Base-by-base conservation (phyloP, 495 filamentous ascomycete species). In the Penicillium longicatenatum region DNA sequence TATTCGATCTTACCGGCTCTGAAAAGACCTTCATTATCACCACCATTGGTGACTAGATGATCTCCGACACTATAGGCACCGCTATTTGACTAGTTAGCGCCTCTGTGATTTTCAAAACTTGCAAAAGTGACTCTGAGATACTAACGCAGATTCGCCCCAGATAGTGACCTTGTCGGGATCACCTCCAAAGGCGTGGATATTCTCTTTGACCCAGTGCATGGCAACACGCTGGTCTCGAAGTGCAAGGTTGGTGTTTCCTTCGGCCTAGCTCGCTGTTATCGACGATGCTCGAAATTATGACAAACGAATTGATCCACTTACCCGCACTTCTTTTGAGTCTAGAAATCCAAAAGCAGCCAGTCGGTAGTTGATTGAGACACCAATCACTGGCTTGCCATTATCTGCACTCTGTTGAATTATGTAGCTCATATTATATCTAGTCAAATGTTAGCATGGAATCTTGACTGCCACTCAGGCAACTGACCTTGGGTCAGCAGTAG, bases 301-400 rank as follows among this genome's bases (percentile, higher is more conserved):
- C 11, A 19, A 30, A 49, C n/a, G 10, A 51, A 2, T 41, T 11
- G 3, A 41, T 35, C 31, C 4, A 51, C 59, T 46, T 59, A 75
- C 80, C 41, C 72, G 66, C 43, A 75, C 67, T 63, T 75, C 72
- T 48, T 70, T 53, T 9, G 72, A 75, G 5, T 89, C 87, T 8
- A 92, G 70, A 54, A 90, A 91, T 1, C 89, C 89, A 72, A 84
- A 89, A 0, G 86, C 74, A 0, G 88, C 86, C 24, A 92, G 79
- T 7, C 89, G 84, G 59, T 91, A 91, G 61, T 91, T 92, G 69
- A 92, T 86, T 59, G 84, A 86, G 8, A 93, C 84, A 26, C 89
- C 76, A 7, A 93, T 65, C 46, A 91, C 81, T 3, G 86, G 84
- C 62, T 88, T 85, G 1, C 75, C 79, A 46, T 66, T 70, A 42